phyloP scores from a whole-genome alignment of 2,329 filamentous ascomycete species.

The Ophiostoma sp. region DNA sequence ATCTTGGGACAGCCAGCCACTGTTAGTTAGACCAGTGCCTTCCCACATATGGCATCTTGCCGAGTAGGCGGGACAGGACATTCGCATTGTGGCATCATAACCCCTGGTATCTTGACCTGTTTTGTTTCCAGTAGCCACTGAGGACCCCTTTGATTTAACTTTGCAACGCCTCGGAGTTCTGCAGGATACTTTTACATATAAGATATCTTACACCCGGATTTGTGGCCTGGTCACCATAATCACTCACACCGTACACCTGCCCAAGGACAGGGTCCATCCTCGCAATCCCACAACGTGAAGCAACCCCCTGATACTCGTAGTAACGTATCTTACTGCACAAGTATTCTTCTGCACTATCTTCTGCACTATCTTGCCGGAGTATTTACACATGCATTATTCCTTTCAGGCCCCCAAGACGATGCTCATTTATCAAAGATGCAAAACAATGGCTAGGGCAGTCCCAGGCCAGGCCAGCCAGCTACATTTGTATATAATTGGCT shows the following conservation, averaged over 20 bases:
- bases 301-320: no score
- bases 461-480: neutral
- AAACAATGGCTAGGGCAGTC: neutral
- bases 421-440: neutral
- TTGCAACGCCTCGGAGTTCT: no score
- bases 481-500: neutral
- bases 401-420: neutral
- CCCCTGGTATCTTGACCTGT: no score
- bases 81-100: no score
- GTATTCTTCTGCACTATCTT: neutral
- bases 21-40: neutral
- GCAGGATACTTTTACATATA: neutral
- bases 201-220: neutral
- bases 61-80: neutral
- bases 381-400: neutral
- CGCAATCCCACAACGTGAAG: no score
- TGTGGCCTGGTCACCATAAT: no score
- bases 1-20: neutral
- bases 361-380: neutral
- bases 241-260: neutral
- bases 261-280: no score
- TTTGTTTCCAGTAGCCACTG: neutral
- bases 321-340: no score
- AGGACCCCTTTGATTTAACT: neutral
- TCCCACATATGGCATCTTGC: conserved; percentile 8